phyloP scores from a whole-genome alignment of 345 rosid genomes.

The Boechera retrofracta region DNA sequence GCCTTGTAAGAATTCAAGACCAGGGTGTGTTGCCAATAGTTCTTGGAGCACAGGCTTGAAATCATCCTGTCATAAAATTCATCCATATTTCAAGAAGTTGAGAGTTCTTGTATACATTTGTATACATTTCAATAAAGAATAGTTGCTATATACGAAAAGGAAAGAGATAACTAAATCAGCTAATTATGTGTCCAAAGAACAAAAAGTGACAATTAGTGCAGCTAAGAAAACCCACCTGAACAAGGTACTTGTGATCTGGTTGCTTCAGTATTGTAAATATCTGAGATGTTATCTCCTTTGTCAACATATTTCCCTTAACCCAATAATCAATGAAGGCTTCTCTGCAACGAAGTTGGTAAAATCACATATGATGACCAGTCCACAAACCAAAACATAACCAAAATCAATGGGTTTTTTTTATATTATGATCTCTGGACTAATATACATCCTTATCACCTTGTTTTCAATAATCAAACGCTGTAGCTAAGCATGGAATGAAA shows the following conservation, averaged over 20 bases:
- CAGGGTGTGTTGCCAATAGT: conserved; percentile 93
- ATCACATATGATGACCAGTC: background rate
- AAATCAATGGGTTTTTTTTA: background rate
- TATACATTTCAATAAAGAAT: background rate
- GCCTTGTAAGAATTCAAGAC: conserved; percentile 92
- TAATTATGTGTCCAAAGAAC: background rate
- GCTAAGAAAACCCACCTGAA: conserved; percentile 59
- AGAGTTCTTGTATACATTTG: background rate
- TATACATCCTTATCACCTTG: background rate
- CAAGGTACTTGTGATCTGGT: conserved; percentile 71
- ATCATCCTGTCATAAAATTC: conserved; percentile 65
- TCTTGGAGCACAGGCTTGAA: conserved; percentile 90
- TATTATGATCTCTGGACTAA: background rate
- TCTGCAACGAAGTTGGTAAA: conserved; percentile 45
- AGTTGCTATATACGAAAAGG: background rate
- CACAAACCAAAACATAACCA: conserved; percentile 8
- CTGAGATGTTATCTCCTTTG: conserved; percentile 73
- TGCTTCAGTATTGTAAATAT: conserved; percentile 76
- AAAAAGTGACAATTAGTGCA: background rate
- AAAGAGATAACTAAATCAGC: background rate
- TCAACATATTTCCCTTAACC: conserved; percentile 78
- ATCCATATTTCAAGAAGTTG: conserved; percentile 1
- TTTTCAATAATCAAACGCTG: background rate
- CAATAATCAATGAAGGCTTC: conserved; percentile 85
- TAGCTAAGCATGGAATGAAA: background rate